Conservation (phyloP, 768 basidiomycete species). For the Lactarius vividus region DNA sequence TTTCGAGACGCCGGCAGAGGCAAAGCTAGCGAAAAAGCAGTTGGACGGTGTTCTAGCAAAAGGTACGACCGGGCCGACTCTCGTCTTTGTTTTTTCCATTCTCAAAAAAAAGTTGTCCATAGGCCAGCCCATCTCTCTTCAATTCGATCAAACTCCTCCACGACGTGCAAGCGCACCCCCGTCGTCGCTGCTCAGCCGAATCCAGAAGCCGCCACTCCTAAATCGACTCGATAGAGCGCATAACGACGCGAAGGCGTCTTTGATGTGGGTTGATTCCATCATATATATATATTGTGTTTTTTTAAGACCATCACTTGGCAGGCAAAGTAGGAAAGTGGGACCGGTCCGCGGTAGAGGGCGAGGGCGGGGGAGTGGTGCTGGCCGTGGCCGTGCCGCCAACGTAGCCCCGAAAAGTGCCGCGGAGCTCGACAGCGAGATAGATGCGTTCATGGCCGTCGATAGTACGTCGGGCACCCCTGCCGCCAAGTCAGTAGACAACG, state of each 20-base stretch:
- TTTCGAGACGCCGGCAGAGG: slow-evolving; percentile 77
- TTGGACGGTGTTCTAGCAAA: slow-evolving; percentile 87
- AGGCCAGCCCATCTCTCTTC: slow-evolving; percentile 80
- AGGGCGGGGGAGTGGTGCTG: slow-evolving; percentile 36
- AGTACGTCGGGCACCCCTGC: slow-evolving; percentile 9
- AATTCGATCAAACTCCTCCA: slow-evolving; percentile 46
- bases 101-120: too few species aligned
- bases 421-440: slow-evolving; percentile 85
- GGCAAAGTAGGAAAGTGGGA: slow-evolving; percentile 16
- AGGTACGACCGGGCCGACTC: slow-evolving; percentile 46
- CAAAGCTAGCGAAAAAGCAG: slow-evolving; percentile 78
- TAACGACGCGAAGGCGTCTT: slow-evolving; percentile 20
- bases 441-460: slow-evolving; percentile 75
- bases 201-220: slow-evolving; percentile 69
- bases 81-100: slow-evolving; percentile 13
- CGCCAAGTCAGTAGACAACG: slow-evolving; percentile 14
- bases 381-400: slow-evolving; percentile 30
- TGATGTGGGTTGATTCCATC: slow-evolving; percentile 16
- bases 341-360: slow-evolving; percentile 28
- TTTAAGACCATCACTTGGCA: too few species aligned
- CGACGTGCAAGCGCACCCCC: slow-evolving; percentile 42
- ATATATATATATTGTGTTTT: too few species aligned
- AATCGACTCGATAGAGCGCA: slow-evolving; percentile 60
- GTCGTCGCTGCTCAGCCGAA: slow-evolving; percentile 68
- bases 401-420: slow-evolving; percentile 61